Percentiles rank a stretch among this genome's conserved stretches.
These are phyloP conservation scores for Blastomyces gilchristii DNA, from an alignment of 2,329 filamentous ascomycete species.

Conservation along the genomic window DNA sequence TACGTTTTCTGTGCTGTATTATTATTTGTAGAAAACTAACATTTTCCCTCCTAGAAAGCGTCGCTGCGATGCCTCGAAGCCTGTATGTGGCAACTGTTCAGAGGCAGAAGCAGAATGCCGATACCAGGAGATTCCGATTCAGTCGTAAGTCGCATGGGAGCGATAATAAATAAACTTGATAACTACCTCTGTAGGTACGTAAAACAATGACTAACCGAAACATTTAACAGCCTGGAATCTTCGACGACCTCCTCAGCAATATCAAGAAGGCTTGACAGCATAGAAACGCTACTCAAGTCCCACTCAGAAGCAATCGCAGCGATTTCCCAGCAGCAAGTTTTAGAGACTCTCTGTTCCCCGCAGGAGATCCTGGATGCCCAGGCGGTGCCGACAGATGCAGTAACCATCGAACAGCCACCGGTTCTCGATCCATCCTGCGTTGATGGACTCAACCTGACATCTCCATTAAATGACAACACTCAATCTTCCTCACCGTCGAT, in stretches of 20 bases:
- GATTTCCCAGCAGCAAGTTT: conserved; percentile 3
- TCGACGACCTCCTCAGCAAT: conserved; percentile 3
- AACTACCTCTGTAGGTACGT: too few relatives aligned
- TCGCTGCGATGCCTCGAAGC: conserved; percentile 14
- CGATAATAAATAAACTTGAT: not conserved
- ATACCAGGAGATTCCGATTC: conserved; percentile 13
- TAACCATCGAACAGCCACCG: not conserved
- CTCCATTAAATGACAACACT: conserved; percentile 9
- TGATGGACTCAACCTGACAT: not conserved
- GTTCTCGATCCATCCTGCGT: not conserved
- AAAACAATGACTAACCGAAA: not conserved
- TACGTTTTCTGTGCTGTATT: not conserved
- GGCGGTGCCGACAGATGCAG: not conserved
- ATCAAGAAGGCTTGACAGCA: conserved; percentile 6
- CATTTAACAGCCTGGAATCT: conserved; percentile 4
- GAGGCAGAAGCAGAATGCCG: conserved; percentile 14
- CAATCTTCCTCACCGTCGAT: conserved; percentile 1
- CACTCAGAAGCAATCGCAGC: conserved; percentile 8
- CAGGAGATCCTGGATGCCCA: not conserved
- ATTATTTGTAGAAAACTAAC: not conserved
- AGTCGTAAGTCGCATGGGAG: conserved; percentile 8
- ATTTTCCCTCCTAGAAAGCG: conserved; percentile 10
- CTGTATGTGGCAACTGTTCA: conserved; percentile 11
- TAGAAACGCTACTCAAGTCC: conserved; percentile 7
- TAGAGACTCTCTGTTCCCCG: not conserved